Conservation (phyloP, 495 filamentous ascomycete species). For the Aspergillus conjunctus region DNA sequence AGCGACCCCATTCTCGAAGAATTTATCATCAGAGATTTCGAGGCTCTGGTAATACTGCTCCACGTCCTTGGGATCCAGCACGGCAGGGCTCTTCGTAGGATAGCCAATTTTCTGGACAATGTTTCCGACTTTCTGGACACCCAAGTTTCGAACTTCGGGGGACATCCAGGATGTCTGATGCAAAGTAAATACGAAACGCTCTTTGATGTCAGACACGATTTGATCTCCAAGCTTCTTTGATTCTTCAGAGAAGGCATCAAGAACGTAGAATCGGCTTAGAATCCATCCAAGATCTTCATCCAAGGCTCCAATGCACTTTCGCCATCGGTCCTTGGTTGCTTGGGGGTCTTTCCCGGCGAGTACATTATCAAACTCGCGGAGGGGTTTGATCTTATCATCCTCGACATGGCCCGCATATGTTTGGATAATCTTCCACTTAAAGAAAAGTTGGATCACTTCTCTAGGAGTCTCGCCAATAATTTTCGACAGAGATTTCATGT, state of each 20-base stretch:
- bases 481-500: slow-evolving; percentile 52
- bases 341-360: slow-evolving; percentile 63
- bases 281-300: slow-evolving; percentile 61
- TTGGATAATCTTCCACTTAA: slow-evolving; percentile 65
- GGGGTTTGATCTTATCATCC: slow-evolving; percentile 58
- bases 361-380: slow-evolving; percentile 59
- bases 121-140: slow-evolving; percentile 68
- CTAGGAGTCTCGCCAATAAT: slow-evolving; percentile 50
- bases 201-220: slow-evolving; percentile 70
- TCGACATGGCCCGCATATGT: slow-evolving; percentile 53
- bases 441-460: slow-evolving; percentile 56
- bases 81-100: slow-evolving; percentile 65
- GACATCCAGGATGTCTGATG: slow-evolving; percentile 69
- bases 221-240: slow-evolving; percentile 68
- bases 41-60: slow-evolving; percentile 60
- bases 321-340: slow-evolving; percentile 66
- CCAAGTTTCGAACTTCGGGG: slow-evolving; percentile 60
- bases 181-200: slow-evolving; percentile 62
- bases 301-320: slow-evolving; percentile 61
- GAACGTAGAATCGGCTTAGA: slow-evolving; percentile 67
- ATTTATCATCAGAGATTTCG: slow-evolving; percentile 52
- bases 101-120: slow-evolving; percentile 77
- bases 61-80: slow-evolving; percentile 59
- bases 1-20: slow-evolving; percentile 63
- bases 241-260: slow-evolving; percentile 63